A percentile compares a stretch with the other conserved stretches of the same genome.
Conservation (phyloP, 2,329 filamentous ascomycete genomes). For the Phialocephala sp. region DNA sequence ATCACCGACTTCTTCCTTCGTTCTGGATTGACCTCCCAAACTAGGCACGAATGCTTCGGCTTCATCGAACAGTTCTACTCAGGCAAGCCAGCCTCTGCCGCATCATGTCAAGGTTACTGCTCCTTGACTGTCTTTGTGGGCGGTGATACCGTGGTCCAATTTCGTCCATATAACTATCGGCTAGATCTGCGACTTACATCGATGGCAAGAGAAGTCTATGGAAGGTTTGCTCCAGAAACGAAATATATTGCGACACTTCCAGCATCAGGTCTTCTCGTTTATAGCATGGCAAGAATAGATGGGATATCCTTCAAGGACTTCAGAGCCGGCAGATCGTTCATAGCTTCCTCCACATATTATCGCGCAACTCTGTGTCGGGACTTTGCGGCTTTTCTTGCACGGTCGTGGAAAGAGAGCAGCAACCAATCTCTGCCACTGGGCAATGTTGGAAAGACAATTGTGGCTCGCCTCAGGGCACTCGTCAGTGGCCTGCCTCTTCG, state of each 20-base stretch:
- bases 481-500: constrained; percentile 45
- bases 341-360: constrained; percentile 16
- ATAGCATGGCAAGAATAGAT: constrained; percentile 49
- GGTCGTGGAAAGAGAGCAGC: constrained; percentile 44
- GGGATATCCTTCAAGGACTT: constrained; percentile 48
- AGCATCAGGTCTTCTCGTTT: constrained; percentile 42
- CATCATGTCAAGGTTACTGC: constrained; percentile 55
- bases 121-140: constrained; percentile 55
- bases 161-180: constrained; percentile 51
- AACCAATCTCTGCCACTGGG: constrained; percentile 31
- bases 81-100: constrained; percentile 40
- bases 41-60: constrained; percentile 39
- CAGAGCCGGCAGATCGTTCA: constrained; percentile 16
- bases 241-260: constrained; percentile 46
- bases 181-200: constrained; percentile 48
- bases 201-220: constrained; percentile 49
- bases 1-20: constrained; percentile 38
- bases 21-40: constrained; percentile 31
- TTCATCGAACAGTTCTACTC: constrained; percentile 46
- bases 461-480: constrained; percentile 48
- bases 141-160: constrained; percentile 51
- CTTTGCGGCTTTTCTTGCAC: constrained; percentile 50
- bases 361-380: constrained; percentile 47
- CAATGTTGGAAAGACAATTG: constrained; percentile 50
- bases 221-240: constrained; percentile 50